These are phyloP conservation scores for Gyrodon lividus DNA, from an alignment of 768 basidiomycete species.

Conservation along the genomic window DNA sequence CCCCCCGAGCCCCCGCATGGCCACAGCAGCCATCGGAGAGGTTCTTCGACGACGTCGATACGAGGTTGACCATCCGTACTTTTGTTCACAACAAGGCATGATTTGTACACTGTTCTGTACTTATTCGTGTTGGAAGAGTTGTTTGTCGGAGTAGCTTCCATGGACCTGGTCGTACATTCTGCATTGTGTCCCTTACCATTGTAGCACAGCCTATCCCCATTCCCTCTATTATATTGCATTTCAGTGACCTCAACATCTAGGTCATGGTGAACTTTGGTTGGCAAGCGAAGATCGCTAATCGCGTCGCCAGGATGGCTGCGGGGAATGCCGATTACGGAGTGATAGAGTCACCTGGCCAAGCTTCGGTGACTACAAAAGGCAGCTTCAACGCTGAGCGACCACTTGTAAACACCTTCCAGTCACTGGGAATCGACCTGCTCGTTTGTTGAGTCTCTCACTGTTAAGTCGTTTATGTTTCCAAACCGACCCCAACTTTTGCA, in stretches of 20 bases:
- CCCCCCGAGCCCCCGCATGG: slow-evolving; percentile 21
- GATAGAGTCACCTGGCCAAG: neutral
- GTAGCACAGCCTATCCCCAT: slow-evolving; percentile 12
- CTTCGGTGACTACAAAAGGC: slow-evolving; percentile 16
- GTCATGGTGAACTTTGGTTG: too few species aligned
- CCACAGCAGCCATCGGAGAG: slow-evolving; percentile 40
- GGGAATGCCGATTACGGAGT: slow-evolving; percentile 27
- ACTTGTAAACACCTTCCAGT: too few species aligned
- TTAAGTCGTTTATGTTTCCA: slow-evolving; percentile 12
- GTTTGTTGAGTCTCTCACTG: too few species aligned
- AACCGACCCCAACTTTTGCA: neutral
- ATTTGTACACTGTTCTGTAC: slow-evolving; percentile 11
- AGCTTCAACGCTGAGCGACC: too few species aligned
- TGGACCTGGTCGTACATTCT: slow-evolving; percentile 18
- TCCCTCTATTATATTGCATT: neutral
- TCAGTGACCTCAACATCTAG: neutral
- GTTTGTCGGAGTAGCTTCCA: slow-evolving; percentile 28
- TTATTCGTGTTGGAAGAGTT: slow-evolving; percentile 4
- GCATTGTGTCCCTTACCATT: slow-evolving; percentile 13
- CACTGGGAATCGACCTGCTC: too few species aligned
- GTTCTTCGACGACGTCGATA: slow-evolving; percentile 40
- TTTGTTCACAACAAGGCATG: slow-evolving; percentile 3
- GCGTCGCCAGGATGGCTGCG: slow-evolving; percentile 6
- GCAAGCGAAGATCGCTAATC: too few species aligned
- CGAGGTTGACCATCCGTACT: slow-evolving; percentile 21